Evolutionary conservation across 2,329 filamentous ascomycete species (phyloP).

Genomic region (Colletotrichum simmondsii): DNA sequence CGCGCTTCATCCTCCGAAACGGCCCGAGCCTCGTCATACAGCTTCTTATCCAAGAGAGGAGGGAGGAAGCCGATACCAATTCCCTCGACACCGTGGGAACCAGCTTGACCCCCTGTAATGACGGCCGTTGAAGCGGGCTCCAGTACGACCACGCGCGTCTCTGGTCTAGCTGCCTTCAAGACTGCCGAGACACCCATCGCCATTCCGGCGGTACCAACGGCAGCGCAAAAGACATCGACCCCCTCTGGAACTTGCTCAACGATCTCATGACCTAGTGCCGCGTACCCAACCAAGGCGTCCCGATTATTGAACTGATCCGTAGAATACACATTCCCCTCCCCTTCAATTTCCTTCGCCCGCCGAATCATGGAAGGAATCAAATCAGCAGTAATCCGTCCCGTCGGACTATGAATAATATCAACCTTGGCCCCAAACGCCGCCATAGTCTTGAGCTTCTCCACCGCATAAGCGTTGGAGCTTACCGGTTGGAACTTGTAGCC

Average conservation of each 20-base stretch:
- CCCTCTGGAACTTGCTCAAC: conserved; percentile 10
- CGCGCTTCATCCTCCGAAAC: conserved; percentile 13
- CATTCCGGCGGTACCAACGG: conserved; percentile 30
- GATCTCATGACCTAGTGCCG: conserved; percentile 10
- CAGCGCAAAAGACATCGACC: conserved; percentile 31
- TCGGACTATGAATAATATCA: conserved; percentile 22
- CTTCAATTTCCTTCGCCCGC: not conserved
- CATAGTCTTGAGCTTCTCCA: conserved; percentile 32
- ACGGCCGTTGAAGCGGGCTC: conserved; percentile 13
- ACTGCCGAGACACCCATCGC: conserved; percentile 23
- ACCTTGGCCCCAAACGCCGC: conserved; percentile 27
- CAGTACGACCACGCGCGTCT: conserved; percentile 3
- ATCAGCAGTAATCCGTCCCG: conserved; percentile 20
- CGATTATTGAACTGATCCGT: conserved; percentile 30
- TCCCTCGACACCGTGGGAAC: conserved; percentile 13
- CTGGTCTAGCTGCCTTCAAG: not conserved
- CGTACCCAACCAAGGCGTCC: conserved; percentile 30
- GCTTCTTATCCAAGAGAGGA: not conserved
- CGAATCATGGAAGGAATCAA: conserved; percentile 14
- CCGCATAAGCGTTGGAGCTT: conserved; percentile 16
- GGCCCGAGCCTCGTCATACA: conserved; percentile 21
- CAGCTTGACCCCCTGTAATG: not conserved
- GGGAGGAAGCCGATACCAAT: conserved; percentile 9
- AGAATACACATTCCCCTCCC: conserved; percentile 6
- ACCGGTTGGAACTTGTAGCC: conserved; percentile 36